These are phyloP conservation scores for Stagonosporopsis vannaccii DNA, from an alignment of 2,329 filamentous ascomycete genomes.

Conservation along the genomic window DNA sequence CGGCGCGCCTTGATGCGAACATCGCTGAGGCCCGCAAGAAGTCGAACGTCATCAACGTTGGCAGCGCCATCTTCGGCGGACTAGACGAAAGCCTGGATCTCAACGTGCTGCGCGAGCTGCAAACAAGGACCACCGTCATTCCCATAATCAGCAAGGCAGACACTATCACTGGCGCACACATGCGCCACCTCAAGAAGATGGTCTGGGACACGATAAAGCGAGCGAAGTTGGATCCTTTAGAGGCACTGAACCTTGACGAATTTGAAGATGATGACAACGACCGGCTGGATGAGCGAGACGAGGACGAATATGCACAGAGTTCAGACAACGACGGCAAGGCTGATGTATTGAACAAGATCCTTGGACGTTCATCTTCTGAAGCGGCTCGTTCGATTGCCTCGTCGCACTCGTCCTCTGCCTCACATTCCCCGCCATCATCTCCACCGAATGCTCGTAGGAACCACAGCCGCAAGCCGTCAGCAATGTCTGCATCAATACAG, in stretches of 20 bases:
- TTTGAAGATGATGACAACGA: slow-evolving; percentile 68
- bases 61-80: slow-evolving; percentile 65
- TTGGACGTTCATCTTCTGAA: slow-evolving; percentile 49
- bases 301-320: slow-evolving; percentile 54
- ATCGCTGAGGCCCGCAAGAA: slow-evolving; percentile 70
- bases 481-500: slow-evolving; percentile 49
- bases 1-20: slow-evolving; percentile 82
- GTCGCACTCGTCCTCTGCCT: slow-evolving; percentile 40
- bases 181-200: slow-evolving; percentile 87
- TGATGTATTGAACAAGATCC: slow-evolving; percentile 48
- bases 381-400: slow-evolving; percentile 43
- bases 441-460: slow-evolving; percentile 41
- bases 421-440: slow-evolving; percentile 44
- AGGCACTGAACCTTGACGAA: slow-evolving; percentile 81
- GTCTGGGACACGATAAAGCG: slow-evolving; percentile 89
- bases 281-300: slow-evolving; percentile 59
- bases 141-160: slow-evolving; percentile 97
- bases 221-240: slow-evolving; percentile 85
- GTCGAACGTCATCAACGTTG: slow-evolving; percentile 55
- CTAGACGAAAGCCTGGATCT: slow-evolving; percentile 90
- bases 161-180: slow-evolving; percentile 93
- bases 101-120: slow-evolving; percentile 84
- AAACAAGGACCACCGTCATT: slow-evolving; percentile 94
- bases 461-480: slow-evolving; percentile 52
- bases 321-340: slow-evolving; percentile 44